Conservation (phyloP, 2,329 filamentous ascomycete species). For the Penicillium sp. region DNA sequence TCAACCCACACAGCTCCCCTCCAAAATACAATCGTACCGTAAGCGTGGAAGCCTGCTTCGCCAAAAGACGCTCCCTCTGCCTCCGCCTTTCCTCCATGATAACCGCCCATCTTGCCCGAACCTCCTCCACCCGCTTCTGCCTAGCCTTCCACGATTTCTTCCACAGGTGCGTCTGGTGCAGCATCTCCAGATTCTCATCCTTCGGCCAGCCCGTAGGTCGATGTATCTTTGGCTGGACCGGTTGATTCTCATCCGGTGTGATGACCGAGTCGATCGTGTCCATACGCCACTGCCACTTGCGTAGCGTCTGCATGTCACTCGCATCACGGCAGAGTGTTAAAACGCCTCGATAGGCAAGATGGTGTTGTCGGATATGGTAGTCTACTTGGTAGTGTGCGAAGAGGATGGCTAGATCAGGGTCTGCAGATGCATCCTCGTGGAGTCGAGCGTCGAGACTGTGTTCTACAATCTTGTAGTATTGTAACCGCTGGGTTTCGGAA, state of each 20-base stretch:
- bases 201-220: slow-evolving; percentile 9
- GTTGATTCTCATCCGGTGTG: neutral
- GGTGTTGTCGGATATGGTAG: slow-evolving; percentile 36
- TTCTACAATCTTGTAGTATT: slow-evolving; percentile 20
- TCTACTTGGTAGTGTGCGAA: slow-evolving; percentile 34
- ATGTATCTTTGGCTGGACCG: neutral
- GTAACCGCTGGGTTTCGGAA: slow-evolving; percentile 8
- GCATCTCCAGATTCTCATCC: slow-evolving; percentile 13
- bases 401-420: slow-evolving; percentile 11
- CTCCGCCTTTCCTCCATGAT: slow-evolving; percentile 19
- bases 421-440: slow-evolving; percentile 11
- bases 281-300: slow-evolving; percentile 27
- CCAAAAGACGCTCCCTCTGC: slow-evolving; percentile 13
- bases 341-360: slow-evolving; percentile 21
- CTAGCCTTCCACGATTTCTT: slow-evolving; percentile 9
- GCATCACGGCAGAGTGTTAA: slow-evolving; percentile 32
- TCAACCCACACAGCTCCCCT: slow-evolving; percentile 14
- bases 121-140: slow-evolving; percentile 1
- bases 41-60: slow-evolving; percentile 9
- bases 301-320: slow-evolving; percentile 28
- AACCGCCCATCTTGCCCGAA: slow-evolving; percentile 14
- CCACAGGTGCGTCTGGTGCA: slow-evolving; percentile 15
- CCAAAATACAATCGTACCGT: slow-evolving; percentile 17
- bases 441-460: slow-evolving; percentile 11
- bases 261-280: slow-evolving; percentile 1